phyloP scores from a whole-genome alignment of 768 basidiomycete genomes.

The Collybia sp. region DNA sequence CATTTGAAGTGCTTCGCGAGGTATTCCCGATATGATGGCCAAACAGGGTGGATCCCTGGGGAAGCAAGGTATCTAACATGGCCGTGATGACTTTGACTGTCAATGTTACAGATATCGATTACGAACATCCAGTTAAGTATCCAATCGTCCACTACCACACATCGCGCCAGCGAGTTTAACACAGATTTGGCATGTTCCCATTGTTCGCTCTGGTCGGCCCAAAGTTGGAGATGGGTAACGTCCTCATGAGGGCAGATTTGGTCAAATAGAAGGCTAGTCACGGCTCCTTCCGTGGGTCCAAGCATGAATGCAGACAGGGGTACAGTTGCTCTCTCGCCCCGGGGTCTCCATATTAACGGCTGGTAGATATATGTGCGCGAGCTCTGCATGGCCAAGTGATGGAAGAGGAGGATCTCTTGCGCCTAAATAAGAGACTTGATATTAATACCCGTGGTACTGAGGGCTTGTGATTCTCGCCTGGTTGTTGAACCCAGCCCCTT shows the following conservation, averaged over 20 bases:
- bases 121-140: constrained; percentile 40
- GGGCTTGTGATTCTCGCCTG: constrained; percentile 24
- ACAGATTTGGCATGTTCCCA: constrained; percentile 32
- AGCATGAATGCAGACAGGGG: constrained; percentile 39
- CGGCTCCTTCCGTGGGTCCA: constrained; percentile 31
- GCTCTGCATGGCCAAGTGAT: constrained; percentile 36
- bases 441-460: not conserved
- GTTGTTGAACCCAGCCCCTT: constrained; percentile 46
- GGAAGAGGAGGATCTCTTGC: constrained; percentile 41
- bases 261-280: constrained; percentile 31
- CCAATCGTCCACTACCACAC: constrained; percentile 39
- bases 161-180: constrained; percentile 28
- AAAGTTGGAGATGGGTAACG: constrained; percentile 27
- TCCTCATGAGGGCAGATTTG: constrained; percentile 34
- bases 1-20: constrained; percentile 36
- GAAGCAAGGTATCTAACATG: constrained; percentile 34
- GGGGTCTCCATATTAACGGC: constrained; percentile 39
- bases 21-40: constrained; percentile 36
- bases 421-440: constrained; percentile 20
- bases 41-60: constrained; percentile 29
- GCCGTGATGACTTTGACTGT: not conserved
- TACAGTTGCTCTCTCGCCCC: constrained; percentile 32
- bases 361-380: constrained; percentile 40
- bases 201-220: constrained; percentile 17
- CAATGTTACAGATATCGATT: not conserved